phyloP scores from a whole-genome alignment of 768 basidiomycete genomes.

The Xerocomellus dryophilus region DNA sequence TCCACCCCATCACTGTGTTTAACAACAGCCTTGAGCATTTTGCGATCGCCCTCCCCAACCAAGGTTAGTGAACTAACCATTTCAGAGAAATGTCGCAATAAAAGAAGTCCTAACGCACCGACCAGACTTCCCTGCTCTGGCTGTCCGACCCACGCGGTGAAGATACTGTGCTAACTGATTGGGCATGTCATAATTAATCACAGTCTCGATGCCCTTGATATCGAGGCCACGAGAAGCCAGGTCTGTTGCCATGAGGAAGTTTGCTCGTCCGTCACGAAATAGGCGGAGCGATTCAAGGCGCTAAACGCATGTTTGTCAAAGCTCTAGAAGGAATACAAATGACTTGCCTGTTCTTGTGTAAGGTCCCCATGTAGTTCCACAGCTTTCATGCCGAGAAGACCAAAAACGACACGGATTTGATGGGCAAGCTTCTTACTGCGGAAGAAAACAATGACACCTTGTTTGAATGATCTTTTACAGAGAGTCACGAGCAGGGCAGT shows the following conservation, averaged over 20 bases:
- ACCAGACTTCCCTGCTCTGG: conserved; percentile 90
- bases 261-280: conserved; percentile 85
- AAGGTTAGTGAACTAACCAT: conserved; percentile 79
- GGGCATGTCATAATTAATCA: conserved; percentile 99
- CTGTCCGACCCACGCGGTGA: conserved; percentile 96
- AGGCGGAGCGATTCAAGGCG: conserved; percentile 80
- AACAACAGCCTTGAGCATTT: conserved; percentile 93
- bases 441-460: conserved; percentile 86
- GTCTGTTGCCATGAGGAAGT: conserved; percentile 95
- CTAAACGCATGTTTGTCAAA: conserved; percentile 38
- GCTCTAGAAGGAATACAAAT: not conserved
- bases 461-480: conserved; percentile 85
- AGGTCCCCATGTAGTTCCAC: conserved; percentile 95
- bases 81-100: conserved; percentile 3
- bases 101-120: conserved; percentile 50
- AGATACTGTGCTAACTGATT: conserved; percentile 88
- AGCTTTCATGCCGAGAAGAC: conserved; percentile 82
- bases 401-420: conserved; percentile 93
- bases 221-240: conserved; percentile 93
- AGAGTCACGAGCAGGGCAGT: conserved; percentile 74
- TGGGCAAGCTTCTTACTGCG: conserved; percentile 96
- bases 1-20: conserved; percentile 80
- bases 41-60: conserved; percentile 93
- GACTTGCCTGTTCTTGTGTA: conserved; percentile 85
- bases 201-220: conserved; percentile 95